phyloP scores from a whole-genome alignment of 768 basidiomycete genomes.

The Suillus subalutaceus region DNA sequence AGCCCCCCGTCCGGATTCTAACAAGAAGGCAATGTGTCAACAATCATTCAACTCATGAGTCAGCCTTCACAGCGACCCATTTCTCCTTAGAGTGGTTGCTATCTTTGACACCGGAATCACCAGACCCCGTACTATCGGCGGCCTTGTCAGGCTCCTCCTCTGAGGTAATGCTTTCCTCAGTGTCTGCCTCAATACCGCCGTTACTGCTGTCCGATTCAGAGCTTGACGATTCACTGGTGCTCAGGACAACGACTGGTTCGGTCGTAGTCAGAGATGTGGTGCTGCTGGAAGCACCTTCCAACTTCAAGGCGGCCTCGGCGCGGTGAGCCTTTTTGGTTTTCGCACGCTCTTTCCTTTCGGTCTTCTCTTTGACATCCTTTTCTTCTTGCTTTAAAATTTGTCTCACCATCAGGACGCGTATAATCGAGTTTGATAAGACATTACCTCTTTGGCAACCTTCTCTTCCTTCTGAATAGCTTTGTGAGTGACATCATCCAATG shows the following conservation, averaged over 20 bases:
- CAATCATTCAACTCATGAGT: conserved; percentile 21
- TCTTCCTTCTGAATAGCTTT: conserved; percentile 44
- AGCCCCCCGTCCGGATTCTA: not conserved
- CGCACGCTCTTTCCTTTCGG: conserved; percentile 56
- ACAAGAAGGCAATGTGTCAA: conserved; percentile 7
- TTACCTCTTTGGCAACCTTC: conserved; percentile 60
- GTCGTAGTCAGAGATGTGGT: conserved; percentile 14
- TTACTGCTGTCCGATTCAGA: conserved; percentile 65
- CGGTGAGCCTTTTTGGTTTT: conserved; percentile 55
- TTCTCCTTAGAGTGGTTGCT: conserved; percentile 54
- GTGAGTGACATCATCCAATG: conserved; percentile 16
- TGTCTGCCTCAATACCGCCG: conserved; percentile 68
- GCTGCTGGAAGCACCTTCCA: conserved; percentile 22
- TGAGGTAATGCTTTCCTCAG: conserved; percentile 75
- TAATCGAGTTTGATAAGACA: conserved; percentile 15
- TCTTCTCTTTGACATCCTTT: conserved; percentile 54
- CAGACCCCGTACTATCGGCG: conserved; percentile 20
- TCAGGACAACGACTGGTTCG: conserved; percentile 22
- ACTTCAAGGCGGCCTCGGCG: conserved; percentile 35
- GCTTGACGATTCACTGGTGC: conserved; percentile 43
- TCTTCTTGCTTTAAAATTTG: conserved; percentile 41
- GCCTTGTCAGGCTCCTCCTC: conserved; percentile 63
- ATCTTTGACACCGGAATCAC: conserved; percentile 25
- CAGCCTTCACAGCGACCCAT: conserved; percentile 76
- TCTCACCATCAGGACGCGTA: not conserved